These are phyloP conservation scores for Papiliotrema fonsecae DNA, from an alignment of 1,284 basidiomycete species.

Conservation along the genomic window DNA sequence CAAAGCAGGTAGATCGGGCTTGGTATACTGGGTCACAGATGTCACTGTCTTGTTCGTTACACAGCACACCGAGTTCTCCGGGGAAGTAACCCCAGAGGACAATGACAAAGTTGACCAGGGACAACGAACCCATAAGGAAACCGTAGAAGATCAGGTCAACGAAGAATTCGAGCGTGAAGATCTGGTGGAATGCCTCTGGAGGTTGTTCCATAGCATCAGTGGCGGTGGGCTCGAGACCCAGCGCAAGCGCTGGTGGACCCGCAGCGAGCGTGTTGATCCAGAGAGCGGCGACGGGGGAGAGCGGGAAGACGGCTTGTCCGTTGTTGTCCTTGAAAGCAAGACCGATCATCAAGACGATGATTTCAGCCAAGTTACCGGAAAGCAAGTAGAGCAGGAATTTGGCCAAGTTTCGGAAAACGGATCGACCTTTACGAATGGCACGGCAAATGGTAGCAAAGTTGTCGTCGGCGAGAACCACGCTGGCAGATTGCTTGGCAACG, in stretches of 20 bases:
- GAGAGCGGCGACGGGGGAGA: slow-evolving; percentile 62
- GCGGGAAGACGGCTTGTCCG: slow-evolving; percentile 60
- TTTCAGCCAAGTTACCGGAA: slow-evolving; percentile 60
- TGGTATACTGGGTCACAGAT: slow-evolving; percentile 51
- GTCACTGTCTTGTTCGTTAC: slow-evolving; percentile 50
- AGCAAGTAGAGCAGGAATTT: slow-evolving; percentile 53
- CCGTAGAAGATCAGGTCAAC: slow-evolving; percentile 62
- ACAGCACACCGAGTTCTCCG: slow-evolving; percentile 53
- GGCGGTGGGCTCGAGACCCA: slow-evolving; percentile 58
- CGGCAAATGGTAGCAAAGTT: slow-evolving; percentile 67
- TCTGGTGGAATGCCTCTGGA: slow-evolving; percentile 53
- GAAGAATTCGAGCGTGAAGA: slow-evolving; percentile 55
- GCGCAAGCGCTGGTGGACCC: slow-evolving; percentile 58
- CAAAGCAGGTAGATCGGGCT: slow-evolving; percentile 56
- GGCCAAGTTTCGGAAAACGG: slow-evolving; percentile 51
- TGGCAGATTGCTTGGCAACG: slow-evolving; percentile 59
- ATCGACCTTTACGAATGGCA: slow-evolving; percentile 63
- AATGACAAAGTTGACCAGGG: slow-evolving; percentile 55
- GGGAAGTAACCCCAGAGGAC: slow-evolving; percentile 54
- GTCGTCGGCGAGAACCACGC: slow-evolving; percentile 65
- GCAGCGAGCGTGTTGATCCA: slow-evolving; percentile 56
- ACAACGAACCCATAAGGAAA: slow-evolving; percentile 58
- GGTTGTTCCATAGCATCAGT: slow-evolving; percentile 58
- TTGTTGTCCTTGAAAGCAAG: slow-evolving; percentile 61
- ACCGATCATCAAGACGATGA: slow-evolving; percentile 59